Evolutionary conservation across 1,284 basidiomycete species (phyloP), one percentile per base, ranked within the genome.

Genomic region (Ustilago curta): DNA sequence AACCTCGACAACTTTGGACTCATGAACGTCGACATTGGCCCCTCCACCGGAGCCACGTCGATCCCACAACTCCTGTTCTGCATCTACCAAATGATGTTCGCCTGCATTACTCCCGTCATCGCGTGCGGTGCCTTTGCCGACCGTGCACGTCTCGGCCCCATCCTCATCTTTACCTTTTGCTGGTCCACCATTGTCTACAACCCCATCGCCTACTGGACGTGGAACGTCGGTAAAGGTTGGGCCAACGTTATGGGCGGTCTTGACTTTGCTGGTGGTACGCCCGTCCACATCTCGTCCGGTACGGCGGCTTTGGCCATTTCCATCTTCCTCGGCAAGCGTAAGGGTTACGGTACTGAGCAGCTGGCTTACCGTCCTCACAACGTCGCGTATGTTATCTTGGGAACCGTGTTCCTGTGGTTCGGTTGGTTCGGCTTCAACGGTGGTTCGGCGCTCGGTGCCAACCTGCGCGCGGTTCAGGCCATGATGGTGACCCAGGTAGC

Each of bases 91-190:
- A 88, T 90, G 72, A 93, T 94, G 92, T 95, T 95, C 87, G 93
- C 93, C 52, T 86, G 63, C 60, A 88, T 89, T 82, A 93, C 88
- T 32, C 84, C 85, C 29, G 87, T 87, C 51, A 90, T 97, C 76
- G 93, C 93, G 18, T 88, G 94, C 54, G 95, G 95, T 79, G 96
- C 94, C 25, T 91, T 96, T 70, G 94, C 95, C 23, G 96, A 98
- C 85, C 93, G 94, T 58, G 91, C 91, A 18, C 91, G 91, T 18
- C 88, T 98, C 9, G 94, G 93, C 0, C 96, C 95, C 2, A 87
- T 94, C 65, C 87, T 96, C 53, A 89, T 95, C 68, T 97, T 76
- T 35, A 89, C 92, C 75, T 97, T 98, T 85, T 84, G 91, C 66
- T 99, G 96, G 95, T 88, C 91, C 12, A 97, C 95, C 4, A 86